These are phyloP conservation scores for Flaveria brownii DNA, from an alignment of 129 eudicot genomes.

Conservation along the genomic window DNA sequence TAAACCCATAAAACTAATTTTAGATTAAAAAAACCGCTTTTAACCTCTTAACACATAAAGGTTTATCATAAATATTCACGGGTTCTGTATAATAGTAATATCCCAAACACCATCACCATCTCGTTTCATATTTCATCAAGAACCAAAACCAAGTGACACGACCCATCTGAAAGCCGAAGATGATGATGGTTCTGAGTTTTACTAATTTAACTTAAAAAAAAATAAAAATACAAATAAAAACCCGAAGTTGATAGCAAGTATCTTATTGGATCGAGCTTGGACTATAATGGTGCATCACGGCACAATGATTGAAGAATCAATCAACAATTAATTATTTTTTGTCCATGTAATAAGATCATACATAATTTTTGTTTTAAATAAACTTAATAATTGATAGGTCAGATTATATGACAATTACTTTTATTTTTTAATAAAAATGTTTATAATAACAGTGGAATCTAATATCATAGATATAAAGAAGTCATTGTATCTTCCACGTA, in stretches of 20 bases:
- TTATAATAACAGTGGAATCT: background rate
- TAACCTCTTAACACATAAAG: too few relatives aligned
- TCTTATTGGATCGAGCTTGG: background rate
- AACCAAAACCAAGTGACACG: too few relatives aligned
- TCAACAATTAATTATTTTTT: background rate
- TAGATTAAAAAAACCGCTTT: too few relatives aligned
- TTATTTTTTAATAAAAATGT: background rate
- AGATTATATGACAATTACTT: constrained; percentile 3
- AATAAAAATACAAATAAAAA: background rate
- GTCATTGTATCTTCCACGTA: constrained; percentile 2
- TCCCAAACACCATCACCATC: too few relatives aligned
- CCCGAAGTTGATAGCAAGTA: background rate
- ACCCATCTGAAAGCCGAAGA: too few relatives aligned
- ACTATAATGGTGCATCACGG: background rate
- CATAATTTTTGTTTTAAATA: background rate
- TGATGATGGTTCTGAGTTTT: background rate
- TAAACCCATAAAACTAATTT: too few relatives aligned
- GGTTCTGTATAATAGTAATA: too few relatives aligned
- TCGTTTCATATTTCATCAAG: too few relatives aligned
- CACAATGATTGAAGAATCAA: constrained; percentile 16
- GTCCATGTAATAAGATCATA: background rate
- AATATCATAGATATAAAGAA: background rate
- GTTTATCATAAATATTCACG: too few relatives aligned
- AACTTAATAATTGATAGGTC: background rate
- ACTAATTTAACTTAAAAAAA: background rate